Base-by-base conservation (phyloP, 2,329 filamentous ascomycete species). In the Monosporascus ibericus region DNA sequence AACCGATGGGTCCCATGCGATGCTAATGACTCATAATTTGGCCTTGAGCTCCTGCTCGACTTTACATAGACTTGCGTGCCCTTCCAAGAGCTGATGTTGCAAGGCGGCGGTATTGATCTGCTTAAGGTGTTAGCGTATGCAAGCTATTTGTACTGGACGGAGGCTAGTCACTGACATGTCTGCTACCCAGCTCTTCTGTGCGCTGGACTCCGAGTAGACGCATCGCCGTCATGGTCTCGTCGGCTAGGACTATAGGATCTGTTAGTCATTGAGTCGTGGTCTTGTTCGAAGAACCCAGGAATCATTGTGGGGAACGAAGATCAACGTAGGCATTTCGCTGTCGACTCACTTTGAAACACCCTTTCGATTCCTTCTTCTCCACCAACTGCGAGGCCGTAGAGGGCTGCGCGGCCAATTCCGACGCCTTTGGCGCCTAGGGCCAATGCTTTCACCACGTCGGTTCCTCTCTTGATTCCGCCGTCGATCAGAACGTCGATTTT, bases 331-430 rank as follows among this genome's bases (percentile, higher is more conserved):
- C 9, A 2, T 39, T 36, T 20, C 22, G 27, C 25, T 46, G 18
- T 37, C 14, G n/a, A 73, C 78, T 71, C 62, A 81, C 78, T 81
- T 61, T 81, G 72, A 53, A 80, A 72, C 15, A 75, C 77, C 60
- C 78, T 72, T 60, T 80, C 74, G 1, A 86, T 82, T 38, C 84
- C 84, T 14, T 77, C 73, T 61, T 77, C 75, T 5, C 84, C 83
- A 53, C 82, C 75, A 22, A 71, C 60, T 50, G 74, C 74, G 25
- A 70, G 55, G 11, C 59, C 68, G 63, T 72, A 78, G 63, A 79
- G 72, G 49, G 73, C 72, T 1, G 73, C 68, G 14, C 77, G 60
- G 17, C 76, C 77, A 3, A 80, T 57, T 14, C 76, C 66, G 2
- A 72, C 70, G 1, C 64, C 69, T 2, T 67, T 65, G 0, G 70